Evolutionary conservation across 1,139 yeast genomes (phyloP), one percentile per base, ranked within the genome.

Genomic region (Magnusiomyces sp.): DNA sequence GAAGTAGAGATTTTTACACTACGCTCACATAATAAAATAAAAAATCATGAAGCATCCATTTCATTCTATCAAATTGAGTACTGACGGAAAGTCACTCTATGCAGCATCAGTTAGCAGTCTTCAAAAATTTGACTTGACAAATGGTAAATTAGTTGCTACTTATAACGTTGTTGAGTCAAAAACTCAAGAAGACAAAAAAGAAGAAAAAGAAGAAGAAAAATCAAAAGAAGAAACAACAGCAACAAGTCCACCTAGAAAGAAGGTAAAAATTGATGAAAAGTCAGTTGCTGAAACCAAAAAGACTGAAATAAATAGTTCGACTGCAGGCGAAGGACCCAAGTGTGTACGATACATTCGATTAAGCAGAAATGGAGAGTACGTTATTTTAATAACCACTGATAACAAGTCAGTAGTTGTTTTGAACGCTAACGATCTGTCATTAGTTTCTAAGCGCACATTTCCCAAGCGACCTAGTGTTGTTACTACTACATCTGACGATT

Each of bases 391-490:
- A 39, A 82, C 95, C 2, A 95, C 87, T 62, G 83, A 83, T 55
- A 94, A 86, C 62, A 90, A 90, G 66, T 80, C 95, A 1, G 81
- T 82, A n/a, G 52, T 61, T 7, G 74, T 87, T 9, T 81, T 86
- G 55, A 54, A 56, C 38, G 53, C 59, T 27, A 20, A 45, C 11
- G 52, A 77, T 46, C 70, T 85, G 46, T 63, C 62, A n/a, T 64
- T 81, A 34, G 60, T 76, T 44, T 83, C 85, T 60, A 79, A 94
- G 62, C 90, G 88, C 62, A 74, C 78, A 6, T 81, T 88, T 62
- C 88, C 96, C 27, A 92, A 92, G 67, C 80, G 97, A 64, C 97
- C 97, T 10, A 83, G 89, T 57, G 82, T 95, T 0, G 72, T 88
- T 14, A 74, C 87, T n/a, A 55, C 63, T 10, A 74, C 83, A 7